Conservation (phyloP, 2,329 filamentous ascomycete species). For the Dothidotthia symphoricarpi region DNA sequence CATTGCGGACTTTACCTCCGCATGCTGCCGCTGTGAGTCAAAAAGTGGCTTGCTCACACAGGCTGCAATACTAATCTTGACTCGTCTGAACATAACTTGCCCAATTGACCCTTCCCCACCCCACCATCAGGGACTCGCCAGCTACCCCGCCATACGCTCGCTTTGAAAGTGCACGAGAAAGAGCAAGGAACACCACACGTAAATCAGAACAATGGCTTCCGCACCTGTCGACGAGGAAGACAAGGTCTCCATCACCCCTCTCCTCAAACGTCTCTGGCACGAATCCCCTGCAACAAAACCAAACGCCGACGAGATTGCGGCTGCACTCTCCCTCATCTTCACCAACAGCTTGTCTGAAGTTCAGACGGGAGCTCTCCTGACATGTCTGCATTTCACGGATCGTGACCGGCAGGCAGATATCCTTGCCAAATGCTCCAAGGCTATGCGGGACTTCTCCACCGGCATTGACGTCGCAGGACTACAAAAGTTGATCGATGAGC, state of each 20-base stretch:
- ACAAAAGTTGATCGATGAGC: constrained; percentile 58
- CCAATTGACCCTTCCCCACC: neutral
- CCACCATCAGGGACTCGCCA: constrained; percentile 11
- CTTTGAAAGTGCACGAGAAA: constrained; percentile 9
- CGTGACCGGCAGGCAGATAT: constrained; percentile 83
- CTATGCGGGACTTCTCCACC: constrained; percentile 79
- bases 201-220: constrained; percentile 7
- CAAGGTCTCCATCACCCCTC: constrained; percentile 62
- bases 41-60: constrained; percentile 9
- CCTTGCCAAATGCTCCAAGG: constrained; percentile 76
- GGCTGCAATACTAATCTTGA: too few species aligned
- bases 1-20: constrained; percentile 19
- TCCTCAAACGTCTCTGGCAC: constrained; percentile 72
- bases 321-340: constrained; percentile 89
- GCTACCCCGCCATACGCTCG: constrained; percentile 11
- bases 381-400: constrained; percentile 86
- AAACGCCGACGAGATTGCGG: constrained; percentile 77
- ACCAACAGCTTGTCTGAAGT: constrained; percentile 84
- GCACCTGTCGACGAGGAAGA: constrained; percentile 19
- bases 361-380: constrained; percentile 82
- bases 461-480: constrained; percentile 66
- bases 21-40: constrained; percentile 26
- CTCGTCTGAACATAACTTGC: too few species aligned
- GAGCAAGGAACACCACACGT: constrained; percentile 1
- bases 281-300: constrained; percentile 46